Evolutionary conservation across 257 asterid species (phyloP).

Genomic region (Fraxinus cuspidata): DNA sequence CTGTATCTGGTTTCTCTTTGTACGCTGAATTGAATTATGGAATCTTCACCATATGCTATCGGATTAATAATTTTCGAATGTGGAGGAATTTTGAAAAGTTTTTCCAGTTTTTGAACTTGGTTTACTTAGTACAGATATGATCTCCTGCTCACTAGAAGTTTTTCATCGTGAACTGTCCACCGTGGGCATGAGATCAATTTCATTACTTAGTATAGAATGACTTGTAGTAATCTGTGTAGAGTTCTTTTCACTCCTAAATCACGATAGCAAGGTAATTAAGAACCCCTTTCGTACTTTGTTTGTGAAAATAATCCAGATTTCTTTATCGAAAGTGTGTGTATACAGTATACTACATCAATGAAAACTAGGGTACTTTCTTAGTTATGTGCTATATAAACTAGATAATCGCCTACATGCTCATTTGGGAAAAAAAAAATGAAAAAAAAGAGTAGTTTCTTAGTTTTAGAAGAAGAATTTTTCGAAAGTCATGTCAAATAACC

Average conservation of each 20-base stretch:
- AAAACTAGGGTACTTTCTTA: background rate
- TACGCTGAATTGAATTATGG: background rate
- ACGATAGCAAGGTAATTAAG: background rate
- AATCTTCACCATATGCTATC: background rate
- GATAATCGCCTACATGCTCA: too few species aligned
- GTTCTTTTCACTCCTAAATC: background rate
- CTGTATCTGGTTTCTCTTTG: background rate
- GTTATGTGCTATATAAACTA: too few species aligned
- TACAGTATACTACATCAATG: background rate
- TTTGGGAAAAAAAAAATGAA: too few species aligned
- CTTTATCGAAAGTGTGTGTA: background rate
- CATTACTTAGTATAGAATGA: background rate
- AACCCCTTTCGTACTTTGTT: background rate
- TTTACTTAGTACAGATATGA: background rate
- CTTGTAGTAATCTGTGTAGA: background rate
- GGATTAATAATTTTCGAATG: background rate
- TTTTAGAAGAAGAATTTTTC: too few species aligned
- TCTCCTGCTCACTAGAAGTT: too few species aligned
- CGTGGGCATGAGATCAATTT: too few species aligned
- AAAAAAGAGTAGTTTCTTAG: too few species aligned
- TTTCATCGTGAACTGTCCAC: too few species aligned
- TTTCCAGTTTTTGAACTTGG: background rate
- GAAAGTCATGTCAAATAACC: too few species aligned
- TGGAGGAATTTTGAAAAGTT: background rate
- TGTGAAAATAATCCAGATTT: background rate